These are phyloP conservation scores for Gryganskiella cystojenkinii DNA, from an alignment of 192 early-diverging fungal species.

Conservation along the genomic window DNA sequence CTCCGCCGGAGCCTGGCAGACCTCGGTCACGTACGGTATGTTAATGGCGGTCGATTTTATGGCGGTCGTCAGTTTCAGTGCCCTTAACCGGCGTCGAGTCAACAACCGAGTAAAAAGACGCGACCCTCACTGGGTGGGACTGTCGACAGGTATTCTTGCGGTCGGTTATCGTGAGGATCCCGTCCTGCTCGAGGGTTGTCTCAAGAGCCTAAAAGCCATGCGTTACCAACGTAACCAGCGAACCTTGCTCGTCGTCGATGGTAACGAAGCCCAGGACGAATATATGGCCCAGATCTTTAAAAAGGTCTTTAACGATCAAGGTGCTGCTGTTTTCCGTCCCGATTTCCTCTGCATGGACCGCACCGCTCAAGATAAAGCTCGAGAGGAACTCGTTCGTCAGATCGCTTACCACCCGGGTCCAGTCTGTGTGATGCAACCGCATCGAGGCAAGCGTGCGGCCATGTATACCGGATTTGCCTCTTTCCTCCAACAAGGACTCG, in stretches of 20 bases:
- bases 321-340: conserved; percentile 26
- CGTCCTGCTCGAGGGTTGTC: conserved; percentile 34
- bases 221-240: conserved; percentile 43
- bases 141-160: conserved; percentile 45
- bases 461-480: conserved; percentile 67
- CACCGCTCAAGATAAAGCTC: conserved; percentile 6
- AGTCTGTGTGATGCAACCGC: conserved; percentile 61
- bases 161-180: conserved; percentile 51
- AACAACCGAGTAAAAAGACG: conserved; percentile 39
- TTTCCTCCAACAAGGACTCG: conserved; percentile 52
- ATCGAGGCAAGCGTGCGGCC: conserved; percentile 62
- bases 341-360: conserved; percentile 43
- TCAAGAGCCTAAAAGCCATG: conserved; percentile 44
- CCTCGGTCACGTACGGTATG: conserved; percentile 48
- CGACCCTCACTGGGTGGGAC: conserved; percentile 37
- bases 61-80: conserved; percentile 43
- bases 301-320: conserved; percentile 35
- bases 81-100: conserved; percentile 30
- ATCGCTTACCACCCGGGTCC: conserved; percentile 44
- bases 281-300: conserved; percentile 46
- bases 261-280: conserved; percentile 44
- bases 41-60: conserved; percentile 50
- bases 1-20: conserved; percentile 49
- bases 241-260: conserved; percentile 34
- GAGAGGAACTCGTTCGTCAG: conserved; percentile 32